Conservation (phyloP, 306 rosid genomes). For the Delonix regia region DNA sequence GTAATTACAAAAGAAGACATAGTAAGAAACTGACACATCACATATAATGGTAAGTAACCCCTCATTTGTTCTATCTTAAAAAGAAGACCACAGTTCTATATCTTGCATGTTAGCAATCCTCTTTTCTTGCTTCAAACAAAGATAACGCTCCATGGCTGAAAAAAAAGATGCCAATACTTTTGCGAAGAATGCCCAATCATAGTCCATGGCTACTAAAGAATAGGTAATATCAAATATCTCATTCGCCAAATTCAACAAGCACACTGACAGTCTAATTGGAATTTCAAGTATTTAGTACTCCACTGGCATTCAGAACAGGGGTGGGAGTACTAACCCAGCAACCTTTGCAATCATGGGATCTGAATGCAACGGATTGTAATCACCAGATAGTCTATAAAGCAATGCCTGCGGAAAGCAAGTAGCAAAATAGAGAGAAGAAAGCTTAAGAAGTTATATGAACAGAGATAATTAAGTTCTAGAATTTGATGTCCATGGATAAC, state of each 20-base stretch:
- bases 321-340: constrained; percentile 79
- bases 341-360: constrained; percentile 79
- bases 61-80: background rate
- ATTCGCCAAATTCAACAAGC: constrained; percentile 20
- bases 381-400: constrained; percentile 87
- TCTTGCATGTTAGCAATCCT: constrained; percentile 8
- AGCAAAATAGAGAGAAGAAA: background rate
- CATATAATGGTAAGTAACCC: background rate
- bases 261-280: constrained; percentile 25
- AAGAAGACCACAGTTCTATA: background rate
- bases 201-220: constrained; percentile 2
- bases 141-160: background rate
- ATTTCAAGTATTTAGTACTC: constrained; percentile 25
- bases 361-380: constrained; percentile 92
- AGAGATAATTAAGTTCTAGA: background rate
- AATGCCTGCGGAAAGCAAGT: constrained; percentile 74
- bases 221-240: constrained; percentile 24
- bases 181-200: background rate
- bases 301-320: constrained; percentile 15
- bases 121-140: constrained; percentile 13
- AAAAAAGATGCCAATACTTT: background rate
- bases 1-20: constrained; percentile 1
- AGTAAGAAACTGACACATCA: constrained; percentile 13
- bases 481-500: background rate
- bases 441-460: constrained; percentile 9